Conservation (phyloP, 139 green algal genomes). For the Desmodesmus armatus region DNA sequence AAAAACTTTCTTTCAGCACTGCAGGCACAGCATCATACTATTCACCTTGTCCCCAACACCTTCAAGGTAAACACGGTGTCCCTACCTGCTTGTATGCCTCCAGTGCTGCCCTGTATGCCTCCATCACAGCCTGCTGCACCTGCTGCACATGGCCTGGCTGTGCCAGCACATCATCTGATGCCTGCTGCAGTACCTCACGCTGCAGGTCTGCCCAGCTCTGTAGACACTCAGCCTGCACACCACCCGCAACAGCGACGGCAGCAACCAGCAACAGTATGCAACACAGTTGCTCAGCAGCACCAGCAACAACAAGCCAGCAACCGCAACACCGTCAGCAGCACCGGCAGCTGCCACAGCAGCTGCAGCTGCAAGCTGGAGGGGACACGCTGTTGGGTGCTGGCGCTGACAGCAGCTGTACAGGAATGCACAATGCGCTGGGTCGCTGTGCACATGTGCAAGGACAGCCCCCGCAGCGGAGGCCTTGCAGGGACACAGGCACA, state of each 20-base stretch:
- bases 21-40: no score
- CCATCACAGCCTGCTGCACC: not conserved
- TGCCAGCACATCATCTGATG: constrained; percentile 55
- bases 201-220: constrained; percentile 62
- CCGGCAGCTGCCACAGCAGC: not conserved
- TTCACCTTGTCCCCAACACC: no score
- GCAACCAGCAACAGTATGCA: not conserved
- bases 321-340: not conserved
- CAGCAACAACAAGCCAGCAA: not conserved
- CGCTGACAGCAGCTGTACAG: not conserved
- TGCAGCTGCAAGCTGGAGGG: not conserved
- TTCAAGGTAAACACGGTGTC: no score
- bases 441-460: not conserved
- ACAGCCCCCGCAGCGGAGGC: not conserved
- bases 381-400: not conserved
- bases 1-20: no score
- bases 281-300: not conserved
- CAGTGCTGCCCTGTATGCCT: constrained; percentile 53
- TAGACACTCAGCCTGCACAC: constrained; percentile 65
- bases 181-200: constrained; percentile 18
- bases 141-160: constrained; percentile 25
- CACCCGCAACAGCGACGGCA: not conserved
- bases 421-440: no score
- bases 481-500: not conserved
- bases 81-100: constrained; percentile 63